Evolutionary conservation across 768 basidiomycete species (phyloP).

Genomic region (Calocybe indica): DNA sequence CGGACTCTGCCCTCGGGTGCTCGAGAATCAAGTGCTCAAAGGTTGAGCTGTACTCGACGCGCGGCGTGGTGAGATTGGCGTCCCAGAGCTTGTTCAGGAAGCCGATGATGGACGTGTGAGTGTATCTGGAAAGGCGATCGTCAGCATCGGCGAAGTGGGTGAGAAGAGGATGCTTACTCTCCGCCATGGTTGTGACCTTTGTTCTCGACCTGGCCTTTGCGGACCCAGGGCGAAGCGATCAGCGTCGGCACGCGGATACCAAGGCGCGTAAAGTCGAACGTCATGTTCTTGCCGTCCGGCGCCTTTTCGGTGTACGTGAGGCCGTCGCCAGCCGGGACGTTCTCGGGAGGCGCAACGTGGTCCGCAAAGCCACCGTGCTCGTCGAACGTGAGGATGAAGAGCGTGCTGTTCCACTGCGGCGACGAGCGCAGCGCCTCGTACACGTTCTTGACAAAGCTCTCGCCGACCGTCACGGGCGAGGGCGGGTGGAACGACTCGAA

Average conservation of each 20-base stretch:
- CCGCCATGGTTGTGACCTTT: conserved; percentile 14
- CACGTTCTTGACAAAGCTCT: conserved; percentile 22
- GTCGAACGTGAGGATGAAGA: conserved; percentile 26
- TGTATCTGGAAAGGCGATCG: conserved; percentile 1
- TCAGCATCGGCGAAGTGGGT: too few species aligned
- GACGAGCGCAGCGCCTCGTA: conserved; percentile 23
- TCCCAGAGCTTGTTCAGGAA: conserved; percentile 8
- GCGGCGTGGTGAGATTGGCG: conserved; percentile 5
- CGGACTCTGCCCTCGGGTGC: background rate
- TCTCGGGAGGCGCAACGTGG: conserved; percentile 22
- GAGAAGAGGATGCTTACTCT: too few species aligned
- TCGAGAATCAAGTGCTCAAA: conserved; percentile 12
- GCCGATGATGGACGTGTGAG: conserved; percentile 8
- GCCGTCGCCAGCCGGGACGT: conserved; percentile 18
- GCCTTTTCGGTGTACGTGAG: conserved; percentile 21
- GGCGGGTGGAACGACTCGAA: conserved; percentile 19
- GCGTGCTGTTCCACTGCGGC: conserved; percentile 21
- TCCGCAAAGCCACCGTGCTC: conserved; percentile 26
- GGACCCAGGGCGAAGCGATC: conserved; percentile 17
- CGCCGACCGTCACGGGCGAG: conserved; percentile 17
- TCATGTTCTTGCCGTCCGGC: conserved; percentile 13
- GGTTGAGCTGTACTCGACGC: conserved; percentile 8
- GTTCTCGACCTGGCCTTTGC: conserved; percentile 16
- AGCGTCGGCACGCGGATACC: conserved; percentile 23
- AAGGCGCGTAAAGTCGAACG: conserved; percentile 21